A percentile compares a stretch with the other conserved stretches of the same genome.
Conservation (phyloP, 1,284 basidiomycete genomes). For the Apiotrichum porosum region DNA sequence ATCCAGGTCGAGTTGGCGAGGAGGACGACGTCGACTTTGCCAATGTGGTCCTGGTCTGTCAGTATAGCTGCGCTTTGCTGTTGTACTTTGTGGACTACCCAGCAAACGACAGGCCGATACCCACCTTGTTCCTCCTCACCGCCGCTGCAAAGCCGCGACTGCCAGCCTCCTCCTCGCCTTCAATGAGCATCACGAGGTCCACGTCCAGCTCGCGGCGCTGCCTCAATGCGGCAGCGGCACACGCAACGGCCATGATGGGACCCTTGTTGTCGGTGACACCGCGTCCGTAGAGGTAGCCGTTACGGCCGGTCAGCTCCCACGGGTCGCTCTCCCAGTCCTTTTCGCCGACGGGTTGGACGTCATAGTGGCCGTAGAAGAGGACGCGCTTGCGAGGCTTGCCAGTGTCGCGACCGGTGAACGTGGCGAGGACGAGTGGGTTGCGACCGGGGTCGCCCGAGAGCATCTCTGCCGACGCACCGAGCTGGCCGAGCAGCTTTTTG, state of each 20-base stretch:
- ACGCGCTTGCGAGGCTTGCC: slow-evolving; percentile 57
- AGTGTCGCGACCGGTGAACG: slow-evolving; percentile 61
- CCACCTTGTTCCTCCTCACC: slow-evolving; percentile 68
- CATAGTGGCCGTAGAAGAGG: slow-evolving; percentile 89
- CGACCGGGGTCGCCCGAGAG: slow-evolving; percentile 54
- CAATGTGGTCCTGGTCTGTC: slow-evolving; percentile 61
- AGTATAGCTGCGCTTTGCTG: neutral
- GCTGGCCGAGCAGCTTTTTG: slow-evolving; percentile 74
- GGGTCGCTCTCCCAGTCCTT: slow-evolving; percentile 80
- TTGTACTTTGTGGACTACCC: no score
- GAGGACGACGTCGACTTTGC: slow-evolving; percentile 77
- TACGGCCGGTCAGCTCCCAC: slow-evolving; percentile 73
- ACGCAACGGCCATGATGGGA: slow-evolving; percentile 85
- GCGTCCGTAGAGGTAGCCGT: slow-evolving; percentile 87
- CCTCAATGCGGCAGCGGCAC: slow-evolving; percentile 76
- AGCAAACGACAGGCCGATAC: no score
- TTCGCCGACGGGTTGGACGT: slow-evolving; percentile 74
- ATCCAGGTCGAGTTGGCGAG: slow-evolving; percentile 95
- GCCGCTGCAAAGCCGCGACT: slow-evolving; percentile 76
- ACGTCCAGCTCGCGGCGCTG: slow-evolving; percentile 68
- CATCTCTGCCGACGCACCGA: slow-evolving; percentile 72
- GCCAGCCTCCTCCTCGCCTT: slow-evolving; percentile 94
- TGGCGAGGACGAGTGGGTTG: slow-evolving; percentile 81
- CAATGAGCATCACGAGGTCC: slow-evolving; percentile 85
- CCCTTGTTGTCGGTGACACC: slow-evolving; percentile 91